Percentiles rank a stretch among this genome's conserved stretches.
Conservation (phyloP, 306 rosid genomes). For the Hippophae tibetana region DNA sequence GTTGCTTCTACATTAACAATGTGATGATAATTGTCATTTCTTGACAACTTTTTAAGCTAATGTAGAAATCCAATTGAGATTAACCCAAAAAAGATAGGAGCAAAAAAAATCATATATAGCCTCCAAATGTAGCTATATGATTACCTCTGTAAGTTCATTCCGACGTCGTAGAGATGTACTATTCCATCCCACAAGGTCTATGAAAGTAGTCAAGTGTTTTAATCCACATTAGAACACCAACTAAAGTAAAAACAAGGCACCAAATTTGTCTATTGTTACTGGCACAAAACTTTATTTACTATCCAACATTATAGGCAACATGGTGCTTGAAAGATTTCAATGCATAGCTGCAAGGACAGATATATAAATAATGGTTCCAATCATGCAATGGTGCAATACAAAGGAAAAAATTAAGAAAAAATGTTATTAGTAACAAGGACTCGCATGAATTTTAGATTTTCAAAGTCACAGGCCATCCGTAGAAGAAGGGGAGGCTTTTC, state of each 20-base stretch:
- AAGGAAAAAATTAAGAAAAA: too few species aligned
- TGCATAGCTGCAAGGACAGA: constrained; percentile 60
- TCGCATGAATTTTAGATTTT: constrained; percentile 69
- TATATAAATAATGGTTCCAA: background rate
- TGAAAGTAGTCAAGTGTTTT: constrained; percentile 39
- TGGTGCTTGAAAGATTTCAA: constrained; percentile 66
- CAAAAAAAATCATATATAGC: constrained; percentile 1
- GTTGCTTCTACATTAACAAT: constrained; percentile 49
- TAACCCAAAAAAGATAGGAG: constrained; percentile 2
- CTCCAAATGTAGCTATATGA: constrained; percentile 8
- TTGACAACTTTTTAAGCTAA: constrained; percentile 39
- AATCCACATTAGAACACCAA: constrained; percentile 5
- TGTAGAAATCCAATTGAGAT: constrained; percentile 15
- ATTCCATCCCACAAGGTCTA: constrained; percentile 93
- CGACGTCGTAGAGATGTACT: constrained; percentile 71
- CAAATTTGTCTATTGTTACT: background rate
- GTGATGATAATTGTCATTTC: constrained; percentile 49
- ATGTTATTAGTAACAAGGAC: constrained; percentile 6
- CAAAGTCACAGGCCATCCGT: constrained; percentile 60
- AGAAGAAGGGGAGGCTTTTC: constrained; percentile 81
- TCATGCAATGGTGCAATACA: too few species aligned
- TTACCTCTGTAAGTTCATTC: constrained; percentile 77
- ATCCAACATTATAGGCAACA: constrained; percentile 35
- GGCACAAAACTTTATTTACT: background rate
- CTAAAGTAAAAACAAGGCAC: background rate